phyloP scores from a whole-genome alignment of 164 flowering plant genomes.

The Malania oleifera region DNA sequence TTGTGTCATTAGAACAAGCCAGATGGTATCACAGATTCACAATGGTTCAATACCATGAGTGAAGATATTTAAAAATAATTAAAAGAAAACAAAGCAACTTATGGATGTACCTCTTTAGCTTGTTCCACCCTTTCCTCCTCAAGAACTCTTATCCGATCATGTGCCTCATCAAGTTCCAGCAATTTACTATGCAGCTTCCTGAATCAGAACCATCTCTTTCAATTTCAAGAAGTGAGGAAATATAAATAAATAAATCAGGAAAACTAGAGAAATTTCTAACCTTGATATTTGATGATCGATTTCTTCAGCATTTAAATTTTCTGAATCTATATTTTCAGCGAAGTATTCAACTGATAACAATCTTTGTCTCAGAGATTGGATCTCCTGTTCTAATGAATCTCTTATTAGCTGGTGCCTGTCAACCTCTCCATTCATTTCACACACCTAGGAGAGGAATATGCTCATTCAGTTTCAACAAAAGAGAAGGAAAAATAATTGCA shows the following conservation, averaged over 20 bases:
- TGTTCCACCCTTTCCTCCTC: constrained; percentile 55
- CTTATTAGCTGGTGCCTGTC: constrained; percentile 45
- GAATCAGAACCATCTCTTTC: constrained; percentile 12
- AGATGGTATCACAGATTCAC: background rate
- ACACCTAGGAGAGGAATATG: constrained; percentile 35
- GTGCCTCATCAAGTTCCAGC: constrained; percentile 43
- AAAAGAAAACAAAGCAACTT: constrained; percentile 4
- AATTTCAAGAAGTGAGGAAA: background rate
- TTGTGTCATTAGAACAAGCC: background rate
- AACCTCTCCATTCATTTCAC: constrained; percentile 75
- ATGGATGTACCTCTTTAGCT: constrained; percentile 49
- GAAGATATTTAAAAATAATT: too few relatives aligned
- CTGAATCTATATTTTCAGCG: constrained; percentile 31
- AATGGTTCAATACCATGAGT: background rate
- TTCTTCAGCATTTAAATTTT: constrained; percentile 18
- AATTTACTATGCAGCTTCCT: constrained; percentile 31
- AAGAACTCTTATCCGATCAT: constrained; percentile 35
- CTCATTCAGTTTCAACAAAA: background rate
- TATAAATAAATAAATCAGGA: background rate
- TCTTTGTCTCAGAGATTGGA: constrained; percentile 49
- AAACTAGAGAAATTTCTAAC: constrained; percentile 24
- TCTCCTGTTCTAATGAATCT: constrained; percentile 57
- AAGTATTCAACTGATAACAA: constrained; percentile 44
- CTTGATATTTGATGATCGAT: constrained; percentile 36
- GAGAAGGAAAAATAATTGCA: too few relatives aligned